Base-by-base conservation (phyloP, 768 basidiomycete genomes). In the Rhizopogon vinicolor region DNA sequence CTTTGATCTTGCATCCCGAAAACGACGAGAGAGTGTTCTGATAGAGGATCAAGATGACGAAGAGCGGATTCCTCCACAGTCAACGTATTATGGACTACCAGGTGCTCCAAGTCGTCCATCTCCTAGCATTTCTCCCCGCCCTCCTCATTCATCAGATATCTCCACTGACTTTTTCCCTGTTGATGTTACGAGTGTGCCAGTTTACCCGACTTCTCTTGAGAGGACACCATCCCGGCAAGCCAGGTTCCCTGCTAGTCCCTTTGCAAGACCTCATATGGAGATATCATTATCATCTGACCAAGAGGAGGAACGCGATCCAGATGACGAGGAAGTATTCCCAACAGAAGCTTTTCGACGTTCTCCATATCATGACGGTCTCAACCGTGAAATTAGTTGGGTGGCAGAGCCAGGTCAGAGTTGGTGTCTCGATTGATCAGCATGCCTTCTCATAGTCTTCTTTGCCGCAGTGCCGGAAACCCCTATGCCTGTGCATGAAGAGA, bases 381-480 rank as follows among this genome's bases (percentile, higher is more conserved):
- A 83, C 31, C 77, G 85, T 59, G 79, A 84, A 61, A 82, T 84
- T 44, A 92, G 89, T 63, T 92, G 89, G 89, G 75, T 89, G 39
- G 88, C 86, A 41, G 82, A 84, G 45, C 85, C 80, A 65, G 84
- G 89, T 89, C 62, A 61, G 82, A 63, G 29, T 33, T 22, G 13
- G 8, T 58, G 51, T 57, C 44, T 35, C 22, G n/a, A 44, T 48
- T 1, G 31, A 35, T 41, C n/a, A 18, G n/a, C 12, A 52, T 49
- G 55, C 40, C 22, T 37, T 54, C 57, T 48, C 42, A 55, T 55
- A 35, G 18, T 51, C 43, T 37, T 35, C 52, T 45, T 62, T 58
- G 31, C 28, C 29, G 31, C 58, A 84, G 84, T 84, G 22, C 80
- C 80, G 43, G 83, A 85, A 63, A 78, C 80, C 52, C 85, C 79